Evolutionary conservation across 345 rosid genomes (phyloP).

Genomic region (Eucalyptus paniculata): DNA sequence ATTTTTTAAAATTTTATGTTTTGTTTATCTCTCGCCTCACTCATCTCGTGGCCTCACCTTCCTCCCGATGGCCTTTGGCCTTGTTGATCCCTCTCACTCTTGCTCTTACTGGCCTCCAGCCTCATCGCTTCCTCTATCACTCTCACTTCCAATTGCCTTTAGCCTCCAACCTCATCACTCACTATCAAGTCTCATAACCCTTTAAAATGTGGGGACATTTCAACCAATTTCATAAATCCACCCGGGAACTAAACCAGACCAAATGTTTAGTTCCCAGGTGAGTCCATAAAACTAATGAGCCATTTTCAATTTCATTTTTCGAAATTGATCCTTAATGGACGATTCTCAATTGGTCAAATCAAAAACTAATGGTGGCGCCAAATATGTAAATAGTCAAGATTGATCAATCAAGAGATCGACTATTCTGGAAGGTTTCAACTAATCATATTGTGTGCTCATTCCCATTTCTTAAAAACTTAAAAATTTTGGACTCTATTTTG

Average conservation of each 20-base stretch:
- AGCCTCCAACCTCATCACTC: background rate
- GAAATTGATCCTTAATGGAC: accelerated
- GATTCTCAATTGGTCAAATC: too few relatives aligned
- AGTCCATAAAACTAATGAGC: too few relatives aligned
- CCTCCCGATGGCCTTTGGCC: accelerated
- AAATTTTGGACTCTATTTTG: accelerated
- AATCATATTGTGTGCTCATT: accelerated
- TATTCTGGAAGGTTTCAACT: background rate
- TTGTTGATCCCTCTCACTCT: background rate
- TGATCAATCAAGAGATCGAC: background rate
- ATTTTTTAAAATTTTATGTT: too few relatives aligned
- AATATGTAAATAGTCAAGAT: background rate
- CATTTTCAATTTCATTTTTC: too few relatives aligned
- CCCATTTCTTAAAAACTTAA: too few relatives aligned
- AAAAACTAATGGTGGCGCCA: too few relatives aligned
- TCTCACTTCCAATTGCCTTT: background rate
- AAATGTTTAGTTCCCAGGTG: too few relatives aligned
- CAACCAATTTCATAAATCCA: too few relatives aligned
- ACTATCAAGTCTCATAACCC: background rate
- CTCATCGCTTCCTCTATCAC: background rate
- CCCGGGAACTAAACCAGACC: accelerated
- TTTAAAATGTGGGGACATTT: background rate
- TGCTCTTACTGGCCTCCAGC: accelerated
- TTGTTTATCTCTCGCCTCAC: background rate
- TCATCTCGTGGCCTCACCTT: background rate